Percentiles rank a stretch among this genome's conserved stretches.
Conservation (phyloP, 1,139 yeast genomes). For the Taphrina sp. region DNA sequence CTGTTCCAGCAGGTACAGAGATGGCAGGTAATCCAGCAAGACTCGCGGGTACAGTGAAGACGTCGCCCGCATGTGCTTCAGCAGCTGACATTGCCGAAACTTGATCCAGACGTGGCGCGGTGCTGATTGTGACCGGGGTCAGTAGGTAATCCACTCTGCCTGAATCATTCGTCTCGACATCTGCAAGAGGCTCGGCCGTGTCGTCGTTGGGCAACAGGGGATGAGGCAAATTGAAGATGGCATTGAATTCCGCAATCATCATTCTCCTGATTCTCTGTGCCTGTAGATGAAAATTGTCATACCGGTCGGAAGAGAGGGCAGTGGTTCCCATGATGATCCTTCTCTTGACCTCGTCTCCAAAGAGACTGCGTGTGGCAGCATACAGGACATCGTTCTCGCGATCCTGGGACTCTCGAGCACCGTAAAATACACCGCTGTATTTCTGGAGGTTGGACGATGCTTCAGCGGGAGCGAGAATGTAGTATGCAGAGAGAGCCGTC, state of each 20-base stretch:
- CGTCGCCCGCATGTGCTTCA: slow-evolving; percentile 72
- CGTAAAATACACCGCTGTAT: slow-evolving; percentile 92
- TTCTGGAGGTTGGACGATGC: slow-evolving; percentile 89
- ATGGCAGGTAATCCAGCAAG: slow-evolving; percentile 88
- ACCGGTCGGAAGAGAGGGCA: slow-evolving; percentile 62
- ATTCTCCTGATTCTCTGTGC: slow-evolving; percentile 68
- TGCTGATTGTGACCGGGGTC: slow-evolving; percentile 67
- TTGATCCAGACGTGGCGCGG: slow-evolving; percentile 53
- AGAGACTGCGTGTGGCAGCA: slow-evolving; percentile 58
- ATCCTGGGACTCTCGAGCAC: slow-evolving; percentile 47
- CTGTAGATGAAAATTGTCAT: slow-evolving; percentile 70
- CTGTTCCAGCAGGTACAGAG: slow-evolving; percentile 58
- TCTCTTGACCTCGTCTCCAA: slow-evolving; percentile 80
- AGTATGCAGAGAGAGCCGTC: slow-evolving; percentile 75
- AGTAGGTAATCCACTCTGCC: slow-evolving; percentile 67
- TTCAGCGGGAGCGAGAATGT: slow-evolving; percentile 85
- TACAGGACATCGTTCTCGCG: slow-evolving; percentile 49
- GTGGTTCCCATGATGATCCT: slow-evolving; percentile 84
- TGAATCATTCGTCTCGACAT: slow-evolving; percentile 32
- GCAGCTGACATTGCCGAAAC: slow-evolving; percentile 50
- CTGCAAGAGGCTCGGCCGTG: slow-evolving; percentile 47
- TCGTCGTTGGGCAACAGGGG: slow-evolving; percentile 46
- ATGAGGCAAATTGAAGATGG: slow-evolving; percentile 50
- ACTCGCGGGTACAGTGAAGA: slow-evolving; percentile 84
- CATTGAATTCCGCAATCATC: slow-evolving; percentile 64